A percentile compares a stretch with the other conserved stretches of the same genome.
Conservation (phyloP, 176 grass and related monocot species). For the Carex littledalei region DNA sequence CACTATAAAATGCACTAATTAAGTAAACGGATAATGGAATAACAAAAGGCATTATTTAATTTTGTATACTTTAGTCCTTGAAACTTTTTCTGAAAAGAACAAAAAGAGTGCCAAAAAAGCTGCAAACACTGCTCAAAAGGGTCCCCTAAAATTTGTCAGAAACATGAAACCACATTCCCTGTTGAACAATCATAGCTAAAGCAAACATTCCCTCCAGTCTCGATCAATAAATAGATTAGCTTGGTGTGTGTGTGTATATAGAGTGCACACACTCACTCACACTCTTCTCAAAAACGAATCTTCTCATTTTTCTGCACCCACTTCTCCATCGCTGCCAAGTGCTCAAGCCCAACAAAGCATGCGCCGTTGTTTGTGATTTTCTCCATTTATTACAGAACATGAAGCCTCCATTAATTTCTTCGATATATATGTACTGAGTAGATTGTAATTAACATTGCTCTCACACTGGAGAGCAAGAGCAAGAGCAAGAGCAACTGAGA, state of each 20-base stretch:
- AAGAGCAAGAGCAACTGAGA: neutral
- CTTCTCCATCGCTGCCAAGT: neutral
- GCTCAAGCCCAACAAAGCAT: slow-evolving; percentile 12
- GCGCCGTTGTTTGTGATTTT: neutral
- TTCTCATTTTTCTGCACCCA: slow-evolving; percentile 23
- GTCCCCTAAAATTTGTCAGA: neutral
- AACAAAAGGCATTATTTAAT: neutral
- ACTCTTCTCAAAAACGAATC: slow-evolving; percentile 17
- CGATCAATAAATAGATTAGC: slow-evolving; percentile 15
- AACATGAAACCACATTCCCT: neutral
- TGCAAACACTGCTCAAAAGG: neutral
- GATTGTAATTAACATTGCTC: neutral
- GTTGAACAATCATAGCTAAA: slow-evolving; percentile 12
- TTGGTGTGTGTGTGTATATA: neutral
- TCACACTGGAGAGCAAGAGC: neutral
- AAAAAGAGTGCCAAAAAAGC: slow-evolving; percentile 7
- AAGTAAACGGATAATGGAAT: neutral
- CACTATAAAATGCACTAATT: neutral
- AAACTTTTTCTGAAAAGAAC: slow-evolving; percentile 7
- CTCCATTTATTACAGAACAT: neutral
- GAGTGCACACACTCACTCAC: neutral
- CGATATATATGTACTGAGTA: no score
- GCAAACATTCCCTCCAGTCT: slow-evolving; percentile 8
- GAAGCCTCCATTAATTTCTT: neutral
- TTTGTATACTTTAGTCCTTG: neutral